Evolutionary conservation across 1,284 basidiomycete species (phyloP), one percentile per base, ranked within the genome.

Genomic region (Hemileia vastatrix): DNA sequence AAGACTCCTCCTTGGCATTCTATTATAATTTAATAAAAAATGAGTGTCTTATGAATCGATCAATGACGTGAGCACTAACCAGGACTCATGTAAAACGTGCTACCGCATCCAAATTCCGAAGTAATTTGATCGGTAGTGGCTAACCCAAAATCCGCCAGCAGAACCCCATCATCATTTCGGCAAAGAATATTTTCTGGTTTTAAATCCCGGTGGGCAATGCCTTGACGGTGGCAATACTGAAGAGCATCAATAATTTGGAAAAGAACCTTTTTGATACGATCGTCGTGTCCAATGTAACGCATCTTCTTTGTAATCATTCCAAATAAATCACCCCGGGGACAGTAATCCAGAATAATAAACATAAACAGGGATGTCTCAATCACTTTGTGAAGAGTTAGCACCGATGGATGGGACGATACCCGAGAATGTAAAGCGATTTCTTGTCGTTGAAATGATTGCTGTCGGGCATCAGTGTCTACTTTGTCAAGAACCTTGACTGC

Each of bases 141-240:
- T 43, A 97, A 84, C 49, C 94, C 94, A 77, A 97, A 98, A 79
- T 97, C 94, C 60, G 92, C 93, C 73, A 98, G 83, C 67, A 88
- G 85, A 64, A 97, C 83, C 67, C 85, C 81, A 67, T 91, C 92
- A 73, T 77, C 77, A 21, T 76, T 72, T 80, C 87, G 76, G 78
- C 91, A 94, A 66, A 98, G 81, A 68, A 98, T 86, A 78, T 98
- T 97, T 79, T 97, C 94, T 0, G 93, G 93, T 80, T 97, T 98
- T 72, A 98, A 80, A 77, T 97, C 93, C 60, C 93, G 89, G 77
- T 97, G 93, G 80, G 88, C 95, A 75, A 97, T 90, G 36, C 83
- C 82, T 54, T 79, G 74, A 18, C 72, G 69, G 72, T 86, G 84
- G 71, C 83, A 84, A 77, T 88, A 88, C 68, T 91, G 86, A 72